phyloP scores from a whole-genome alignment of 805 yeast species.

The Yarrowia sp. region DNA sequence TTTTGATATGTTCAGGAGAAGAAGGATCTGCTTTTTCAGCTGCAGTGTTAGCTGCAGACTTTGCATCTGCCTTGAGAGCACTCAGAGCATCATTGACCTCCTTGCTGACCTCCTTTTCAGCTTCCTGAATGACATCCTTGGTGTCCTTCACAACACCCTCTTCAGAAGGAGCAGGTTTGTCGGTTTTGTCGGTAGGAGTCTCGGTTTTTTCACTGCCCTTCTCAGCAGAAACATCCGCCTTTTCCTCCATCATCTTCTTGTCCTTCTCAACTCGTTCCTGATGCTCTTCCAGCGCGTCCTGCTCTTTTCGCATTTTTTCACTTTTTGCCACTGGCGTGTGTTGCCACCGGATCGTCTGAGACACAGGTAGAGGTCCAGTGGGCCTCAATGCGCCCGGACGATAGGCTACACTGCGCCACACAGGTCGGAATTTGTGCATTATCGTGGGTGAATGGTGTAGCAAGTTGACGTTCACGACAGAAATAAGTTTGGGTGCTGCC shows the following conservation, averaged over 20 bases:
- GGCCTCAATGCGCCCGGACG: not conserved
- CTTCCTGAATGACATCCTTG: not conserved
- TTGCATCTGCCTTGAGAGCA: not conserved
- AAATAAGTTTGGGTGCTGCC: too few relatives aligned
- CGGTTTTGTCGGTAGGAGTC: too few relatives aligned
- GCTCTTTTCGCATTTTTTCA: slow-evolving; percentile 13
- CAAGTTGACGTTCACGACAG: too few relatives aligned
- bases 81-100: not conserved
- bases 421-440: not conserved
- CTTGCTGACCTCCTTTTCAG: not conserved
- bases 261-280: slow-evolving; percentile 10
- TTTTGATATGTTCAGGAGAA: slow-evolving; percentile 23
- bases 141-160: not conserved
- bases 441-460: not conserved
- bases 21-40: not conserved
- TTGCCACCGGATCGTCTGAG: not conserved
- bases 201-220: not conserved
- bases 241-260: not conserved
- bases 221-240: not conserved
- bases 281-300: slow-evolving; percentile 20
- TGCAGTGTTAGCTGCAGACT: not conserved
- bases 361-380: not conserved
- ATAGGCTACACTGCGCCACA: not conserved
- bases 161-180: not conserved
- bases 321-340: slow-evolving; percentile 24